These are phyloP conservation scores for Hypoxylon sp. DNA, from an alignment of 2,329 filamentous ascomycete species.

Conservation along the genomic window DNA sequence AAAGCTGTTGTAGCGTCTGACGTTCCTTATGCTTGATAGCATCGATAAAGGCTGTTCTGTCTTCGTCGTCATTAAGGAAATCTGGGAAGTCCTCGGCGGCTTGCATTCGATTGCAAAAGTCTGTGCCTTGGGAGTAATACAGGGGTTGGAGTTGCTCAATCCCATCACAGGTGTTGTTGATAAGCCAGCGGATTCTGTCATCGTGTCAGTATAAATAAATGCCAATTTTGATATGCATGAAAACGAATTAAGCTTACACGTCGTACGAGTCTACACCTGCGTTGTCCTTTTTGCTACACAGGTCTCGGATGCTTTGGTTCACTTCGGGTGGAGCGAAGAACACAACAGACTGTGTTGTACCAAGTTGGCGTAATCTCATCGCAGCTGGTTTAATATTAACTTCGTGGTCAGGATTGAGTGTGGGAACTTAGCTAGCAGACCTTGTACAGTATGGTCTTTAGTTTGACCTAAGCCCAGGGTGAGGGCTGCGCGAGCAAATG, in stretches of 20 bases:
- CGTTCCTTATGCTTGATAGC: conserved; percentile 66
- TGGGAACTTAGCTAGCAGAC: conserved; percentile 50
- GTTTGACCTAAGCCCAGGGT: conserved; percentile 69
- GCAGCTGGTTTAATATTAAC: conserved; percentile 63
- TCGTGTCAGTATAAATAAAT: neutral
- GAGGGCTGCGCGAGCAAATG: conserved; percentile 62
- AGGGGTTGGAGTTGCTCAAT: conserved; percentile 71
- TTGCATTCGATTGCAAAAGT: conserved; percentile 70
- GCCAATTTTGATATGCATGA: neutral
- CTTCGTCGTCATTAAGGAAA: conserved; percentile 54
- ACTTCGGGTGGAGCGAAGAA: conserved; percentile 68
- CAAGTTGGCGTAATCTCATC: conserved; percentile 73
- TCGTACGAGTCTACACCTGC: conserved; percentile 60
- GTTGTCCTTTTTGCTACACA: conserved; percentile 50
- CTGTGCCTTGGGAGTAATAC: conserved; percentile 69
- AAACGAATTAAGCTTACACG: conserved; percentile 53
- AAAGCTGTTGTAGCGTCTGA: conserved; percentile 70
- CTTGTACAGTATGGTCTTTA: conserved; percentile 73
- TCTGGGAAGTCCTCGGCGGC: conserved; percentile 60
- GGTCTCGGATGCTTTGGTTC: conserved; percentile 69
- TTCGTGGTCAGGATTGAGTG: neutral
- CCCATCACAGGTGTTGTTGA: conserved; percentile 72
- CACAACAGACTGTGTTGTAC: conserved; percentile 65
- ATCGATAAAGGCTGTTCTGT: conserved; percentile 58
- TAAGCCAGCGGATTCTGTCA: conserved; percentile 66